Evolutionary conservation across 805 yeast species (phyloP).

Genomic region (Metschnikowia baotianmanensis): DNA sequence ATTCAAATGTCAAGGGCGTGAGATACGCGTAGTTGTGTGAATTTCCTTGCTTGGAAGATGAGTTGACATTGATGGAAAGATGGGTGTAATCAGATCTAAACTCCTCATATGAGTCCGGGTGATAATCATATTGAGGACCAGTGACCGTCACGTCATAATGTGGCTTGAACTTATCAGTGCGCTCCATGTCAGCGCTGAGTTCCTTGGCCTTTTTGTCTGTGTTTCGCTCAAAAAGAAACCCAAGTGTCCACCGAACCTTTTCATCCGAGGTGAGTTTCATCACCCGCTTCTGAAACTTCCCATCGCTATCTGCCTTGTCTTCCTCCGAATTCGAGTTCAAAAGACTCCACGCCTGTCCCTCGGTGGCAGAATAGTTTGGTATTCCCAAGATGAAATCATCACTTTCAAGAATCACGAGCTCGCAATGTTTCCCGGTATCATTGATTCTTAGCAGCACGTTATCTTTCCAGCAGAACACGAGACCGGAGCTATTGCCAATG

Average conservation of each 20-base stretch:
- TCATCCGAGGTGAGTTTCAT: conserved; percentile 61
- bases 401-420: conserved; percentile 53
- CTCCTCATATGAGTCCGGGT: conserved; percentile 75
- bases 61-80: conserved; percentile 38
- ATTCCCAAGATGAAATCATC: conserved; percentile 55
- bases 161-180: conserved; percentile 50
- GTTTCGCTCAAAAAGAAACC: conserved; percentile 70
- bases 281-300: conserved; percentile 37
- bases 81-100: conserved; percentile 84
- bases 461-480: conserved; percentile 63
- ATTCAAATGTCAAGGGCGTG: conserved; percentile 37
- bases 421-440: conserved; percentile 46
- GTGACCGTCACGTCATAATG: conserved; percentile 64
- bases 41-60: conserved; percentile 30
- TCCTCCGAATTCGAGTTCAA: conserved; percentile 23
- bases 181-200: conserved; percentile 38
- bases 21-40: conserved; percentile 36
- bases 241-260: conserved; percentile 73
- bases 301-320: conserved; percentile 20
- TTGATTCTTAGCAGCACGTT: conserved; percentile 51
- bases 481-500: conserved; percentile 58
- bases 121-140: conserved; percentile 54
- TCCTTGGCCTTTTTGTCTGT: conserved; percentile 25
- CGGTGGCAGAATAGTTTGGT: conserved; percentile 45
- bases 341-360: conserved; percentile 38